Evolutionary conservation across 805 yeast species (phyloP).

Genomic region (Lipomyces yamadae): DNA sequence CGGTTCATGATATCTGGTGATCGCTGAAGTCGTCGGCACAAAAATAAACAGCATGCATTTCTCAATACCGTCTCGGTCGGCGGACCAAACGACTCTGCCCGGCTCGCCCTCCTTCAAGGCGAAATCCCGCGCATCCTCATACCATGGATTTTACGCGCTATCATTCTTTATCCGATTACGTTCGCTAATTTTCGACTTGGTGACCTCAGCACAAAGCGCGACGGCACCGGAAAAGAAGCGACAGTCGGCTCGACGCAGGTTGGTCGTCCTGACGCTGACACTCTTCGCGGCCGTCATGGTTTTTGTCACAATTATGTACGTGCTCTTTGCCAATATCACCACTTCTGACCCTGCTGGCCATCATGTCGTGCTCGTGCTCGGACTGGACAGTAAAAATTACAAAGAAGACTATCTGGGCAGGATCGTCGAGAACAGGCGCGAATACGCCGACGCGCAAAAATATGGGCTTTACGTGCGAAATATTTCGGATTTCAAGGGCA

Average conservation of each 20-base stretch:
- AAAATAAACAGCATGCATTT: slow-evolving; percentile 23
- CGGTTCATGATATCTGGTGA: not conserved
- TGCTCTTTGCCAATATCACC: slow-evolving; percentile 12
- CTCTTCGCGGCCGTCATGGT: slow-evolving; percentile 9
- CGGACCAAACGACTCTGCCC: slow-evolving; percentile 24
- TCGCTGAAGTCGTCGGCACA: not conserved
- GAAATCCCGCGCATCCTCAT: slow-evolving; percentile 22
- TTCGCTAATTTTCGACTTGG: slow-evolving; percentile 8
- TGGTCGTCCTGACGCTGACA: slow-evolving; percentile 10
- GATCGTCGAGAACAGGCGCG: slow-evolving; percentile 82
- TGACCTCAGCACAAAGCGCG: not conserved
- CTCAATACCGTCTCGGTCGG: slow-evolving; percentile 32
- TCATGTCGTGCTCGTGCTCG: slow-evolving; percentile 68
- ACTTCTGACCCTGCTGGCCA: slow-evolving; percentile 38
- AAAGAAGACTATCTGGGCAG: slow-evolving; percentile 63
- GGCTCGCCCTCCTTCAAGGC: slow-evolving; percentile 30
- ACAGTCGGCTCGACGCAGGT: slow-evolving; percentile 18
- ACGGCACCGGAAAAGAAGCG: slow-evolving; percentile 22
- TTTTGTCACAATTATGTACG: slow-evolving; percentile 12
- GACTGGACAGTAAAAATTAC: slow-evolving; percentile 73
- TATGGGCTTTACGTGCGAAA: slow-evolving; percentile 87
- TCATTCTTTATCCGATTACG: slow-evolving; percentile 18
- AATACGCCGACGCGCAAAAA: slow-evolving; percentile 79
- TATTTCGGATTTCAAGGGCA: slow-evolving; percentile 69
- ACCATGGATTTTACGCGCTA: slow-evolving; percentile 16